phyloP scores from a whole-genome alignment of 495 filamentous ascomycete genomes.

The Lichina pygmaea region DNA sequence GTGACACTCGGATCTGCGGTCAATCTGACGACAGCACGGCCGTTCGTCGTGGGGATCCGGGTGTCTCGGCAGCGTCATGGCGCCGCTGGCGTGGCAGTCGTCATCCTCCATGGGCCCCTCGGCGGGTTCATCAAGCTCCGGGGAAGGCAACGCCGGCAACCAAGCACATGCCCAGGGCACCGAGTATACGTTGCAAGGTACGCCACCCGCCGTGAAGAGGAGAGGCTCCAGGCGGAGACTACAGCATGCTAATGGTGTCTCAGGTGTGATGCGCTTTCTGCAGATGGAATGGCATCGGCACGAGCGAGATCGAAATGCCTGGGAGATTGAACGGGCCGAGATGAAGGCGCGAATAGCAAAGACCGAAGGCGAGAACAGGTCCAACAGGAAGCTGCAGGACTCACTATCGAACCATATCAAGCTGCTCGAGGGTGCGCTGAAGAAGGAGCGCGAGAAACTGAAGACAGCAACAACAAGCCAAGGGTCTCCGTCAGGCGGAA shows the following conservation, averaged over 20 bases:
- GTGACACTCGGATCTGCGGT: too few relatives aligned
- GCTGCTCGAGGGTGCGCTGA: conserved; percentile 73
- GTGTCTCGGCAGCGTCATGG: not conserved
- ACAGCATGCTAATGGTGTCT: not conserved
- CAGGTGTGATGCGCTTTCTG: conserved; percentile 97
- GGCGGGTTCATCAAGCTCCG: conserved; percentile 30
- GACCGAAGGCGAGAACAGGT: conserved; percentile 67
- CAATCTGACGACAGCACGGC: too few relatives aligned
- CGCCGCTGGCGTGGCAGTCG: conserved; percentile 32
- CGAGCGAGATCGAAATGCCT: conserved; percentile 90
- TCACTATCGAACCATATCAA: conserved; percentile 68
- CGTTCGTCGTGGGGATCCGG: too few relatives aligned
- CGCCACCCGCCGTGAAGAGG: conserved; percentile 5
- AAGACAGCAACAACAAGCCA: conserved; percentile 12
- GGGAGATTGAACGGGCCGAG: conserved; percentile 96
- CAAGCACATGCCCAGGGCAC: conserved; percentile 46
- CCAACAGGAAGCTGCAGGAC: conserved; percentile 64
- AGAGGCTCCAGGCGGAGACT: not conserved
- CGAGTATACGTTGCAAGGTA: conserved; percentile 96
- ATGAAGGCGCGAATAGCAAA: conserved; percentile 98
- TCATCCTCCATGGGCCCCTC: conserved; percentile 36
- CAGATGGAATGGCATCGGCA: conserved; percentile 98
- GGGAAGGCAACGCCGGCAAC: conserved; percentile 12
- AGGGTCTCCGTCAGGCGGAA: conserved; percentile 12
- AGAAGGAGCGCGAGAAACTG: conserved; percentile 30